Conservation (phyloP, 345 rosid species). For the Theobroma cacao region DNA sequence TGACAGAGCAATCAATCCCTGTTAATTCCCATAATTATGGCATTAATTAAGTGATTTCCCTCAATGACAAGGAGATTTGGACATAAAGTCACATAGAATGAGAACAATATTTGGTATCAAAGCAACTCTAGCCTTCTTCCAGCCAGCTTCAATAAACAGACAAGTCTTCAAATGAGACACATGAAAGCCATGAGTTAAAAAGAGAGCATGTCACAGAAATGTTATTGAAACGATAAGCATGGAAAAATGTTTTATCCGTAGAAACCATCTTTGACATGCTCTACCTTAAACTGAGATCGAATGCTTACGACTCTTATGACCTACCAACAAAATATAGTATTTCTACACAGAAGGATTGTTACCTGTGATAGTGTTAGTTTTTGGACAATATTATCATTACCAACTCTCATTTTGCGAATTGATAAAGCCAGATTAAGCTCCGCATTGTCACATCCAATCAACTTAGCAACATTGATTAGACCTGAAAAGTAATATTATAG, state of each 20-base stretch:
- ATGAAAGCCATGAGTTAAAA: background rate
- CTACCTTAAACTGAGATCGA: background rate
- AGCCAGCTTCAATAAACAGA: slow-evolving; percentile 1
- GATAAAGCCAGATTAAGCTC: slow-evolving; percentile 79
- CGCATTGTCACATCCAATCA: slow-evolving; percentile 70
- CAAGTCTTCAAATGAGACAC: background rate
- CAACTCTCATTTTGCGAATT: slow-evolving; percentile 92
- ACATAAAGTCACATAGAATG: background rate
- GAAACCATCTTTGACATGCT: background rate
- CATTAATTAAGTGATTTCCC: background rate
- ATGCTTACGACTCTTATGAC: background rate
- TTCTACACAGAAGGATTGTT: slow-evolving; percentile 18
- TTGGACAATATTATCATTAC: slow-evolving; percentile 85
- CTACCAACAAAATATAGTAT: slow-evolving; percentile 6
- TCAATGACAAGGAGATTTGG: background rate
- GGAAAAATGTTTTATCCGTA: background rate
- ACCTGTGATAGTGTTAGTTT: slow-evolving; percentile 89
- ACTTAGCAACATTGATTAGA: slow-evolving; percentile 63
- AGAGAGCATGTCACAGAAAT: background rate
- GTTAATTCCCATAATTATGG: background rate
- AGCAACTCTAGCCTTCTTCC: background rate
- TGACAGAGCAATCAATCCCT: background rate
- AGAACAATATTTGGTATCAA: background rate
- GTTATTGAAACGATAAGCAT: background rate
- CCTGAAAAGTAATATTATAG: slow-evolving; percentile 42